Base-by-base conservation (phyloP, 139 green algal species). In the Pseudopediastrum boryanum region DNA sequence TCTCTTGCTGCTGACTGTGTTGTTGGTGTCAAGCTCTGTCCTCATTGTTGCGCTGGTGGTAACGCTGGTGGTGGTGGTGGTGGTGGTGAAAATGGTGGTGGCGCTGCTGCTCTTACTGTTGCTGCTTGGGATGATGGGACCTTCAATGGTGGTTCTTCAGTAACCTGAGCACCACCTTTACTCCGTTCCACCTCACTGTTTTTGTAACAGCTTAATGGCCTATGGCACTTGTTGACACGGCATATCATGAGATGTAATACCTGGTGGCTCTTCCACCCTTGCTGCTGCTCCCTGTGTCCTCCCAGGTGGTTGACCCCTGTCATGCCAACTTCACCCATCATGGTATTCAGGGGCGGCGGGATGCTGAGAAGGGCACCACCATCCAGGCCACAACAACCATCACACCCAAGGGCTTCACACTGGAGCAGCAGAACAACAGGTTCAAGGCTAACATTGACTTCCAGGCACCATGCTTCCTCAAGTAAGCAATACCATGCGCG, bases 261-360 rank as follows among this genome's bases (percentile, higher is more conserved):
- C n/a, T n/a, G n/a, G n/a, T n/a, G n/a, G n/a, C n/a, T 9, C 56
- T 10, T 10, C 56, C 56, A 10, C 56, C 16, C 56, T 9, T 19
- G 46, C 46, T 56, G 46, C 46, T 56, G 46, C 46, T 56, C 13
- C 46, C 16, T 16, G 46, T 56, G 46, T 16, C 46, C 46, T 56
- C n/a, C 31, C 74, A 80, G 71, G 71, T 85, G 48, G n/a, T 36
- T 2, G 79, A 85, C 58, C 79, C 79, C 31, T 68, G 61, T 59
- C 79, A 85, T 35, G 79, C 80, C 31, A 79, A 79, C 51, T 85
- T 85, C 79, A 80, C 74, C 27, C 74, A 80, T 31, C 65, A 71
- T 66, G 66, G 67, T 27, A 69, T 83, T 23, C 78, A 77, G 46
- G 78, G 78, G 36, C 23, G 27, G 12, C 39, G 78, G 33, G 46